Evolutionary conservation across 2,329 filamentous ascomycete species (phyloP).

Genomic region (Hypoxylon sp.): DNA sequence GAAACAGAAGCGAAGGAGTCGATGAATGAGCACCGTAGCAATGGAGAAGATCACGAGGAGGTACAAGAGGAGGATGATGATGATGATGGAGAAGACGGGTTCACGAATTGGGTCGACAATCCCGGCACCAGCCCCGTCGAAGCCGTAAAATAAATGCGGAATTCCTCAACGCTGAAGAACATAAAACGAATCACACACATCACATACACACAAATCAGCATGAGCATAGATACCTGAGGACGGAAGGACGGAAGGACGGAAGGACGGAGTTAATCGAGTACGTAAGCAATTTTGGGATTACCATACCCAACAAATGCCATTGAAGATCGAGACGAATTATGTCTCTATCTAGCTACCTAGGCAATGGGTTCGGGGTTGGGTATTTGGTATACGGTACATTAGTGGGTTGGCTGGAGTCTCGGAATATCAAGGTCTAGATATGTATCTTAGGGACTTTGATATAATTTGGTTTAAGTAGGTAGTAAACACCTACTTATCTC

Average conservation of each 20-base stretch:
- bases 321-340: neutral
- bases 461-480: neutral
- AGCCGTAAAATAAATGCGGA: slow-evolving; percentile 15
- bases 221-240: slow-evolving; percentile 15
- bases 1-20: neutral
- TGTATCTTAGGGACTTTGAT: neutral
- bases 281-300: neutral
- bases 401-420: neutral
- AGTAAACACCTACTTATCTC: slow-evolving; percentile 2
- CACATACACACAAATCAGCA: slow-evolving; percentile 4
- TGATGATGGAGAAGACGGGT: slow-evolving; percentile 52
- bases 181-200: neutral
- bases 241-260: slow-evolving; percentile 14
- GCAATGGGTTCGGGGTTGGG: neutral
- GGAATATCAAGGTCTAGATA: slow-evolving; percentile 1
- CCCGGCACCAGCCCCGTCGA: slow-evolving; percentile 37
- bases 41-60: slow-evolving; percentile 6
- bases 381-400: neutral
- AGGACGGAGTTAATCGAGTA: slow-evolving; percentile 23
- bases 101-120: slow-evolving; percentile 53
- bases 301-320: neutral
- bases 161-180: neutral
- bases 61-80: slow-evolving; percentile 21
- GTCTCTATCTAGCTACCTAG: neutral
- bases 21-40: slow-evolving; percentile 11